phyloP scores from a whole-genome alignment of 2,329 filamentous ascomycete genomes.

The Helotiales sp. region DNA sequence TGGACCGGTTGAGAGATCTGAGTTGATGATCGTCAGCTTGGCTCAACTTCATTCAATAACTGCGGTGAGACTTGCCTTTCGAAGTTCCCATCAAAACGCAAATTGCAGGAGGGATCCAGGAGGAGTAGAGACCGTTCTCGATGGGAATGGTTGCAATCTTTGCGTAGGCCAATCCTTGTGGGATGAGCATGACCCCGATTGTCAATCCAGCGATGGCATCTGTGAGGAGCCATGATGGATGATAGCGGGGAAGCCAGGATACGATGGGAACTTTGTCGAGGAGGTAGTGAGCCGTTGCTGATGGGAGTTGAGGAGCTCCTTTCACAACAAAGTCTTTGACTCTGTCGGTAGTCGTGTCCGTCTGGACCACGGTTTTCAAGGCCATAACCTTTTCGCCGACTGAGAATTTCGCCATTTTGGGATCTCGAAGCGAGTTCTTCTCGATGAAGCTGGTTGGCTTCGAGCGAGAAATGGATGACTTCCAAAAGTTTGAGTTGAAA shows the following conservation, averaged over 20 bases:
- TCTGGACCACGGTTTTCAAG: slow-evolving; percentile 9
- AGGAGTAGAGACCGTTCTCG: slow-evolving; percentile 63
- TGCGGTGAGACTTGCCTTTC: slow-evolving; percentile 52
- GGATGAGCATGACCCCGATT: slow-evolving; percentile 64
- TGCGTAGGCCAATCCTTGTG: slow-evolving; percentile 65
- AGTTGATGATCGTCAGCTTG: neutral
- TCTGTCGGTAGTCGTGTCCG: slow-evolving; percentile 14
- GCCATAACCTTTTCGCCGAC: slow-evolving; percentile 5
- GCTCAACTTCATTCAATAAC: neutral
- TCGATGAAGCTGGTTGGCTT: neutral
- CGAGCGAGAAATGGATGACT: neutral
- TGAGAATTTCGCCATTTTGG: slow-evolving; percentile 15
- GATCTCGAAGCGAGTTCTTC: neutral
- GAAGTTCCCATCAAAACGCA: slow-evolving; percentile 67
- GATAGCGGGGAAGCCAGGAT: slow-evolving; percentile 67
- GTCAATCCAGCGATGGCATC: slow-evolving; percentile 67
- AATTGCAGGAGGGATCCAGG: slow-evolving; percentile 61
- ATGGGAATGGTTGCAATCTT: slow-evolving; percentile 66
- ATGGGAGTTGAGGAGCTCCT: slow-evolving; percentile 48
- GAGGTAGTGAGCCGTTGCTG: slow-evolving; percentile 59
- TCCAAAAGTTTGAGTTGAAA: neutral
- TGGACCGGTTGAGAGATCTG: slow-evolving; percentile 66
- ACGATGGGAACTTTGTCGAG: slow-evolving; percentile 65
- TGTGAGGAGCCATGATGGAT: slow-evolving; percentile 63
- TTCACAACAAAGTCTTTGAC: slow-evolving; percentile 18